phyloP scores from a whole-genome alignment of 352 stramenopile genomes.

The Ophiocytium majus region DNA sequence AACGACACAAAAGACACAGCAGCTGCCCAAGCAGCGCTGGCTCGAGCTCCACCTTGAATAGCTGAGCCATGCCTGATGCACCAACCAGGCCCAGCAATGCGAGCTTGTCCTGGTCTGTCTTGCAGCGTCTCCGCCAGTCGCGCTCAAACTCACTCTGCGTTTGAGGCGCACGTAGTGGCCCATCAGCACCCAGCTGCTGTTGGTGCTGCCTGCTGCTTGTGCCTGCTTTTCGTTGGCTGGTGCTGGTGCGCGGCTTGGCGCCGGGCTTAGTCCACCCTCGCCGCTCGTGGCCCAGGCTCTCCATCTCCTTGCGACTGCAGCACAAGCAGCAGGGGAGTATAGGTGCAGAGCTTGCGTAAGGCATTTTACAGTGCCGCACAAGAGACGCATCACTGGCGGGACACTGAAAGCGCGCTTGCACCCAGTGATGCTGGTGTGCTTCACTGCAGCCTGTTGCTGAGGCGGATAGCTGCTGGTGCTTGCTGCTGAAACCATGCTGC shows the following conservation, averaged over 20 bases:
- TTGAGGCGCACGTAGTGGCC: conserved; percentile 23
- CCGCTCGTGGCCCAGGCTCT: conserved; percentile 43
- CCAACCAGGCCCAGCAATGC: conserved; percentile 37
- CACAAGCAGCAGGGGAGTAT: neutral
- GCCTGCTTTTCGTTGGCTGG: conserved; percentile 9
- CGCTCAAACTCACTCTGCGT: conserved; percentile 39
- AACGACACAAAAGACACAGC: conserved; percentile 23
- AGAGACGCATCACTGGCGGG: too few species aligned
- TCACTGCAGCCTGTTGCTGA: too few species aligned
- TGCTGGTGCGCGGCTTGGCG: neutral
- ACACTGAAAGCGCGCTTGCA: too few species aligned
- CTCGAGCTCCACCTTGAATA: conserved; percentile 50
- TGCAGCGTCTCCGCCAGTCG: conserved; percentile 48
- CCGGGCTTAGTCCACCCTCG: conserved; percentile 27
- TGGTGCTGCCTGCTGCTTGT: neutral
- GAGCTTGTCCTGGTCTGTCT: conserved; percentile 24
- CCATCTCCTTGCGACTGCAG: conserved; percentile 50
- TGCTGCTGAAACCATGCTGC: too few species aligned
- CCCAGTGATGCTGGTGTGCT: too few species aligned
- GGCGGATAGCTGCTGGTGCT: too few species aligned
- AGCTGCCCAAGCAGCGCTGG: conserved; percentile 40
- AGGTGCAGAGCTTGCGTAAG: too few species aligned
- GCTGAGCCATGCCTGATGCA: neutral
- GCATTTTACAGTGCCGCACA: too few species aligned
- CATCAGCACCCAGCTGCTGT: too few species aligned